Evolutionary conservation across 129 eudicot genomes (phyloP).

Genomic region (Chrysanthemum seticuspe): DNA sequence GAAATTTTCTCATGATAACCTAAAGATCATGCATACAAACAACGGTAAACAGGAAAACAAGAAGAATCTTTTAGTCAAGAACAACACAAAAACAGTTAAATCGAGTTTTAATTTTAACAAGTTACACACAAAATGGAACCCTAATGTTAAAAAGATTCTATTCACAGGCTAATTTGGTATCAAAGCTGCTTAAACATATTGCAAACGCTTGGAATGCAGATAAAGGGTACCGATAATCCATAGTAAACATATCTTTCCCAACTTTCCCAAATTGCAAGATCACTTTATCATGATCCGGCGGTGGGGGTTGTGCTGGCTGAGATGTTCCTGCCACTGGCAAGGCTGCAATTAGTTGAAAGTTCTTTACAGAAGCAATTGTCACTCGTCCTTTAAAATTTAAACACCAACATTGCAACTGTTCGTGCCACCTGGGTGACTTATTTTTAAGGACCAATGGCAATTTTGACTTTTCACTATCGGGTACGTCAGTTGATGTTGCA

Average conservation of each 20-base stretch:
- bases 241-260: constrained; percentile 72
- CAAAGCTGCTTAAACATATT: constrained; percentile 84
- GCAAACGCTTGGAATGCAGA: constrained; percentile 90
- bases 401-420: constrained; percentile 93
- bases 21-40: neutral
- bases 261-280: constrained; percentile 74
- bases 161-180: constrained; percentile 87
- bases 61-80: constrained; percentile 15
- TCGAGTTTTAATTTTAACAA: constrained; percentile 31
- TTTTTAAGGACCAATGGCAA: constrained; percentile 71
- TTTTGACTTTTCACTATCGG: constrained; percentile 51
- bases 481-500: constrained; percentile 35
- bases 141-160: constrained; percentile 36
- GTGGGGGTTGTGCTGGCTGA: constrained; percentile 36
- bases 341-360: constrained; percentile 78
- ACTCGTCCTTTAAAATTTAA: constrained; percentile 77
- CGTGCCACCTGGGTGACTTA: constrained; percentile 92
- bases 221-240: constrained; percentile 76
- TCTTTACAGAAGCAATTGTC: constrained; percentile 89
- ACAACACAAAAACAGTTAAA: constrained; percentile 31
- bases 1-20: neutral
- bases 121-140: constrained; percentile 32
- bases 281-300: constrained; percentile 68
- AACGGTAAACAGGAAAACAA: constrained; percentile 1
- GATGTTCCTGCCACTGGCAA: constrained; percentile 34